Evolutionary conservation across 2,329 filamentous ascomycete genomes (phyloP).

Genomic region (Nothophaeocryptopus gaeumannii): DNA sequence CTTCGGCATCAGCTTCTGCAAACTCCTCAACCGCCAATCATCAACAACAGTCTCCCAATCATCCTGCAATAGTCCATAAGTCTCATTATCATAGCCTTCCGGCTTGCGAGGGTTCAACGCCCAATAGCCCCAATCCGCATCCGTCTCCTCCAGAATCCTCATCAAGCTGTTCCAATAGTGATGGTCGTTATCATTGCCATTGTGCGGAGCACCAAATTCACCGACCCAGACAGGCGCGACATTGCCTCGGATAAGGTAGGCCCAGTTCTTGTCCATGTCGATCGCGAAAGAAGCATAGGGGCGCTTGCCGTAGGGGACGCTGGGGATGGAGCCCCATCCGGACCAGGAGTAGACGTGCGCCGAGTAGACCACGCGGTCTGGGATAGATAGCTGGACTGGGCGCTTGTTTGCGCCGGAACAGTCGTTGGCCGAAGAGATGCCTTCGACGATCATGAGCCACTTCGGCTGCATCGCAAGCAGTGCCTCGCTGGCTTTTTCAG

Average conservation of each 20-base stretch:
- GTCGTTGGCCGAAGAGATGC: constrained; percentile 66
- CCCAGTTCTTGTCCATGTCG: constrained; percentile 66
- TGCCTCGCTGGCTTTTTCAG: constrained; percentile 61
- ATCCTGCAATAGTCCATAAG: constrained; percentile 60
- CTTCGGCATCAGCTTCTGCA: constrained; percentile 24
- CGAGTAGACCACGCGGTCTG: constrained; percentile 62
- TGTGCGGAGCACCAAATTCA: constrained; percentile 60
- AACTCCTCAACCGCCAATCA: constrained; percentile 26
- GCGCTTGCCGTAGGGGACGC: constrained; percentile 60
- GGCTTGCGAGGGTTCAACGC: constrained; percentile 66
- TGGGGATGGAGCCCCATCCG: constrained; percentile 54
- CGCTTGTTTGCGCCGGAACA: constrained; percentile 55
- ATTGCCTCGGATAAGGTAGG: constrained; percentile 57
- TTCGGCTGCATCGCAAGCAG: constrained; percentile 58
- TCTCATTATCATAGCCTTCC: constrained; percentile 54
- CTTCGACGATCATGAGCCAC: constrained; percentile 68
- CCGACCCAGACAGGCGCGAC: constrained; percentile 66
- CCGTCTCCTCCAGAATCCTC: constrained; percentile 60
- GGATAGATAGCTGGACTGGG: constrained; percentile 57
- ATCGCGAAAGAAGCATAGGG: constrained; percentile 60
- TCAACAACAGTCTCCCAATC: constrained; percentile 57
- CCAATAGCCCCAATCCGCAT: constrained; percentile 58
- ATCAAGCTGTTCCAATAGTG: constrained; percentile 67
- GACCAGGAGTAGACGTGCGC: constrained; percentile 69
- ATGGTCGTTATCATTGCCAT: constrained; percentile 55